A percentile compares a stretch with the other conserved stretches of the same genome.
phyloP scores from a whole-genome alignment of 441 rosid genomes.

The Viola pubescens region DNA sequence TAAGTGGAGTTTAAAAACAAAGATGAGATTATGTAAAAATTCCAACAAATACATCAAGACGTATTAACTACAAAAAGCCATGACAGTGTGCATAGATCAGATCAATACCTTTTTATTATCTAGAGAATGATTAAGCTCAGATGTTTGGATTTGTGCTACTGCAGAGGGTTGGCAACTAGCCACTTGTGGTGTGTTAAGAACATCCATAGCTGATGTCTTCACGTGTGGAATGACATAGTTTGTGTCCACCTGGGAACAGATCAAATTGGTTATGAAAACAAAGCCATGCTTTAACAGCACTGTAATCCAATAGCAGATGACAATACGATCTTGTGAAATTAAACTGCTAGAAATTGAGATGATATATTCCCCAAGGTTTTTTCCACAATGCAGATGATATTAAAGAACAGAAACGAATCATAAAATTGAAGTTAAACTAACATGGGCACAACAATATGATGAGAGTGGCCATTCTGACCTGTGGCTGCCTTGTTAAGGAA shows the following conservation, averaged over 20 bases:
- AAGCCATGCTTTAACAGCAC: background rate
- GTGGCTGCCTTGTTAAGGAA: slow-evolving; percentile 37
- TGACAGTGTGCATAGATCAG: background rate
- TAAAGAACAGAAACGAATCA: background rate
- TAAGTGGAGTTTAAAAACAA: slow-evolving; percentile 2
- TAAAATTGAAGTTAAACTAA: background rate
- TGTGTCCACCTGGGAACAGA: slow-evolving; percentile 37
- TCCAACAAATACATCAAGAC: slow-evolving; percentile 30
- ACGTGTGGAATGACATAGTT: slow-evolving; percentile 27
- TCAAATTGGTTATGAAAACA: background rate
- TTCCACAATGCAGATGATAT: too few species aligned
- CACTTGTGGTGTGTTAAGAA: slow-evolving; percentile 34
- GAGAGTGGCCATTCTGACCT: slow-evolving; percentile 20
- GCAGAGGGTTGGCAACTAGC: slow-evolving; percentile 36
- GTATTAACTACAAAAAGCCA: background rate
- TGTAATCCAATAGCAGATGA: background rate
- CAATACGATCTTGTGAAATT: background rate
- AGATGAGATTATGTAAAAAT: slow-evolving; percentile 14
- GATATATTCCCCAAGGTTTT: background rate
- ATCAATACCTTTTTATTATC: slow-evolving; percentile 48
- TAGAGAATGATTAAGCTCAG: slow-evolving; percentile 39
- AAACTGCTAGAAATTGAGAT: background rate
- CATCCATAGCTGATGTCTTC: slow-evolving; percentile 31
- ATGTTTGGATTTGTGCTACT: slow-evolving; percentile 33
- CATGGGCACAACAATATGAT: background rate